Base-by-base conservation (phyloP, 1,139 yeast species). In the Kurtzmaniella quercitrusa region DNA sequence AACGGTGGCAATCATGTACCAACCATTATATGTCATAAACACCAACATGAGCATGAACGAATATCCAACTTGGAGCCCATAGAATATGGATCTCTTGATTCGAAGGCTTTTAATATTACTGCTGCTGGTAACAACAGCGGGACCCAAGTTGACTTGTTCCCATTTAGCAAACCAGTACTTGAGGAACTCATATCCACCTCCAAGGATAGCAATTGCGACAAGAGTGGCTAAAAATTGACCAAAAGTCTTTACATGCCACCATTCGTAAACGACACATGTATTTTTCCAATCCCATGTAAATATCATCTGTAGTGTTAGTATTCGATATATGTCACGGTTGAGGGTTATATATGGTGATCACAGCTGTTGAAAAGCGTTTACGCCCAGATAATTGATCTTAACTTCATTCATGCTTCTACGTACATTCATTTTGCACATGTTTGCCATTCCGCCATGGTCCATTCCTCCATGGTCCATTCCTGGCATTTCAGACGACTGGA, bases 11-110 rank as follows among this genome's bases (percentile, higher is more conserved):
- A 80, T 44, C 93, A 86, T 85, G 41, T 82, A 74, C 89, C 90
- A 86, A 4, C 93, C 89, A 58, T 86, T 85, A 59, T 84, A 86
- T 3, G 91, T 85, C 95, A 86, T 86, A 55, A 85, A 86, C 1
- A 86, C 78, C 54, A 85, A 73, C 95, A 86, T 86, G 52, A 86
- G 64, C 70, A 84, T 67, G 55, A 85, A 85, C 2, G 94, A 84
- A 58, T 82, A 85, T 4, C 86, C 85, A 12, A 87, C 91, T 57
- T 85, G 91, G 14, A 79, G 48, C 1, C 86, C 94, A 57, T 88
- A 87, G 33, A 79, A 57, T 18, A 71, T 41, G 34, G 83, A 59
- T 54, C 65, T 63, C 49, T 66, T 62, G 39, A 67, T 44, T 48
- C 59, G 68, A 18, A 44, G 44, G 1, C 54, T 45, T 18, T 48